phyloP scores from a whole-genome alignment of 129 eudicot genomes.

The Arctium minus region DNA sequence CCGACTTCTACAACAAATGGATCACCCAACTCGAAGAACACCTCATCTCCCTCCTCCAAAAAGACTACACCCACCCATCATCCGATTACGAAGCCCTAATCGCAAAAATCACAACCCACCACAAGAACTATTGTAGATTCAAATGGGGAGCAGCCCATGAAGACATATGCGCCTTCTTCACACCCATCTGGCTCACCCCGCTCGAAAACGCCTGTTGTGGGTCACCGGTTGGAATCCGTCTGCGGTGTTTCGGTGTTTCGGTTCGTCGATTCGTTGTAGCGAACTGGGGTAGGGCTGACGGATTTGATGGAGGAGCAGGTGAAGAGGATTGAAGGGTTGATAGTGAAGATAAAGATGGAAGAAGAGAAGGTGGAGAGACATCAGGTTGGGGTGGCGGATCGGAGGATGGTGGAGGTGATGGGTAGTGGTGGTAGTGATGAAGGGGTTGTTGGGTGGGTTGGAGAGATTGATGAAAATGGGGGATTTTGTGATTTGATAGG shows the following conservation, averaged over 20 bases:
- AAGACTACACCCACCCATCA: not conserved
- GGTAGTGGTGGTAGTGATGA: conserved; percentile 32
- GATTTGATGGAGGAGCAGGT: conserved; percentile 53
- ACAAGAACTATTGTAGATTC: conserved; percentile 58
- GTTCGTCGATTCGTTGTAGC: conserved; percentile 34
- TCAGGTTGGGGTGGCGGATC: conserved; percentile 61
- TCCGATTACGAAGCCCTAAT: conserved; percentile 29
- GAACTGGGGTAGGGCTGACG: no score
- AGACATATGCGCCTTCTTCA: conserved; percentile 55
- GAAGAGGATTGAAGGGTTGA: conserved; percentile 43
- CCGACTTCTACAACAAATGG: conserved; percentile 57
- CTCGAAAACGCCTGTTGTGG: conserved; percentile 50
- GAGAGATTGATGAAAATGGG: conserved; percentile 80
- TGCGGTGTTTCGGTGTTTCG: no score
- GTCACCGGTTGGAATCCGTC: conserved; percentile 95
- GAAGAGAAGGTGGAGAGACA: conserved; percentile 83
- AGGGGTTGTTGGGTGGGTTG: conserved; percentile 42
- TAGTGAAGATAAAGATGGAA: conserved; percentile 46
- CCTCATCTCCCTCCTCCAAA: conserved; percentile 20
- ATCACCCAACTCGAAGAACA: conserved; percentile 46
- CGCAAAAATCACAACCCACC: conserved; percentile 61
- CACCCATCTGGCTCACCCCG: conserved; percentile 58
- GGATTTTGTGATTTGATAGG: conserved; percentile 40
- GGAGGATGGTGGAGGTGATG: conserved; percentile 54
- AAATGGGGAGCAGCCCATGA: conserved; percentile 81